Evolutionary conservation across 768 basidiomycete genomes (phyloP), one percentile per base, ranked within the genome.

Genomic region (Tulasnella sp.): DNA sequence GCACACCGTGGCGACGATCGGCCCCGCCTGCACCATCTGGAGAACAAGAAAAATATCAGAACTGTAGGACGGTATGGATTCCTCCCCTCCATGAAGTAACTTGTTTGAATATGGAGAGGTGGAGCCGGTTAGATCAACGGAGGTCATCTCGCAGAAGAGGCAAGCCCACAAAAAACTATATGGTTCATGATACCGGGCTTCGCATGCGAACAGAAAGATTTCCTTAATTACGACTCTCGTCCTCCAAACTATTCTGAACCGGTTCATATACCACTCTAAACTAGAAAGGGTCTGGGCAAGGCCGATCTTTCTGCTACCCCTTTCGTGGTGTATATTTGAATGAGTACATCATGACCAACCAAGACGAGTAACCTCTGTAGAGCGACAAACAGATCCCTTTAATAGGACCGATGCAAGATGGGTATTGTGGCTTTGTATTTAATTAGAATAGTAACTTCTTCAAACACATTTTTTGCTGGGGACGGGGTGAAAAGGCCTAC

Each of bases 231-330:
- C 42, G 37, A 74, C 73, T 74, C 40, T 42, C 73, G n/a, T 40
- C 73, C 73, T 46, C 73, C 40, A 74, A 74, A 74, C 73, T 74
- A 74, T 74, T 14, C 37, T 74, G 11, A 40, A 74, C 73, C 14
- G n/a, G 8, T 74, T 40, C 37, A 46, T 74, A 8, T 46, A 41
- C 40, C 40, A 12, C 20, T 74, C 37, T 64, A 74, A 74, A 74
- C 40, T 41, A 48, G 74, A 42, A 34, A 75, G 9, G 74, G 74
- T 24, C 74, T 2, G 74, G 74, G 74, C 74, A 16, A 75, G 74
- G 44, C n/a, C 41, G 14, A 75, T 40, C 3, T 48, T 40, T 75
- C 20, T 6, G 11, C 74, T 24, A 75, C 28, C 41, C 6, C 31
- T 31, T 37, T 69, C 64, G 34, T 69, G 18, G 34, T 69, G 64